Evolutionary conservation across 2,329 filamentous ascomycete genomes (phyloP), one percentile per base, ranked within the genome.

Genomic region (Colletotrichum shisoi): DNA sequence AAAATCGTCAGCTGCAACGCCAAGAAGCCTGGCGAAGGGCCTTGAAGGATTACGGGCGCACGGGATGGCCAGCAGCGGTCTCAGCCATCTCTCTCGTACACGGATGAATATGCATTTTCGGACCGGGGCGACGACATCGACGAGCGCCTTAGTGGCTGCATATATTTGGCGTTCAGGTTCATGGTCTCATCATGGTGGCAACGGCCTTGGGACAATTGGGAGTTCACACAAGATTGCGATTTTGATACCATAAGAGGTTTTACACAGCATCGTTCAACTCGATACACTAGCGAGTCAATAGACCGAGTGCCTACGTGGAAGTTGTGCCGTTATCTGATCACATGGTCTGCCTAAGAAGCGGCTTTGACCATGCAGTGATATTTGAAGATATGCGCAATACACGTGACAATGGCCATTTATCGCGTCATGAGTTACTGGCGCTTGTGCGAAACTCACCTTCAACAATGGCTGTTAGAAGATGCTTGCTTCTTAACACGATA

Each of bases 1-100:
- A 98, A 98, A 88, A 99, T 99, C 72, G 95, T 99, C 57, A 96
- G 92, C 80, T 98, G 94, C 80, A 97, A 96, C 76, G 94, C 94
- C 72, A 97, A 97, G 84, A 84, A 82, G 73, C 81, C 81, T 2
- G 81, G 80, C 61, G 82, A 84, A 66, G 75, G 73, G 12, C 74
- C 73, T 68, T 68, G 56, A 59, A 39, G 44, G 31, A 42, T 34
- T 34, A 34, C 17, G 17, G 52, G 45, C 45, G 34, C 34, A 48
- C 17, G 21, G 27, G 45, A 57, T 17, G 17, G 19, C n/a, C 19
- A 46, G 19, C 9, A 39, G 31, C 13, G 58, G 52, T 27, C 27
- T 34, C 31, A 27, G 11, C 60, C 37, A 46, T 49, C 52, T 54
- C n/a, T 48, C 27, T 56, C 42, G 53, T 53, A 58, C 24, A 63